These are phyloP conservation scores for Chalciporus sp. DNA, from an alignment of 1,284 basidiomycete species.

Conservation along the genomic window DNA sequence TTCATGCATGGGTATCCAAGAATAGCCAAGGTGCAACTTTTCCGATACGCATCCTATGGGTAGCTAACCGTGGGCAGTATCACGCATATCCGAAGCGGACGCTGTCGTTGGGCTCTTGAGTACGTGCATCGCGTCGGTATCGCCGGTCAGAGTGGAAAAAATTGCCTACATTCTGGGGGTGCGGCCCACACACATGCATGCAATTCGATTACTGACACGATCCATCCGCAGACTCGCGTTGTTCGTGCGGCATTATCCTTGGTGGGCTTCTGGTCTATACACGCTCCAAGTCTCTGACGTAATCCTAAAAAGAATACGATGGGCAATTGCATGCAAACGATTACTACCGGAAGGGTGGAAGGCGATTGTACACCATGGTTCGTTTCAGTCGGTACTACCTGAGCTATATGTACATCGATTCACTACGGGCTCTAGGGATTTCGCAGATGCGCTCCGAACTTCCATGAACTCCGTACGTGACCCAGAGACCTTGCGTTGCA, in stretches of 20 bases:
- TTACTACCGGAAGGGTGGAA: background rate
- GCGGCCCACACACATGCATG: background rate
- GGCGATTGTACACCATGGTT: conserved; percentile 4
- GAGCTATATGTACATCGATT: background rate
- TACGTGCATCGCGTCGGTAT: conserved; percentile 4
- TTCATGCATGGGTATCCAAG: conserved; percentile 4
- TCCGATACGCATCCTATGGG: background rate
- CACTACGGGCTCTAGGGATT: background rate
- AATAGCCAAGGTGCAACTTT: background rate
- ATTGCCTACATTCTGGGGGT: conserved; percentile 5
- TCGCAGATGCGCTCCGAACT: background rate
- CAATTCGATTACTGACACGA: background rate
- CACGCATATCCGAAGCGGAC: conserved; percentile 3
- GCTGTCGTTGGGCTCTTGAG: conserved; percentile 4
- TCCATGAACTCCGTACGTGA: background rate
- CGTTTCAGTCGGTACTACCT: background rate
- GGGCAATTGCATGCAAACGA: conserved; percentile 11
- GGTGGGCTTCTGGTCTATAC: background rate
- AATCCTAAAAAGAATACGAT: conserved; percentile 1
- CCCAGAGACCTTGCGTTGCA: conserved; percentile 3
- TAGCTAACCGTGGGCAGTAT: background rate
- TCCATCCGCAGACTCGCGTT: background rate
- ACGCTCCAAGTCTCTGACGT: background rate
- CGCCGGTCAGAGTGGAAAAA: background rate
- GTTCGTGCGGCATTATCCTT: background rate